Base-by-base conservation (phyloP, 2,329 filamentous ascomycete genomes). In the Penicillium fuscoglaucum region DNA sequence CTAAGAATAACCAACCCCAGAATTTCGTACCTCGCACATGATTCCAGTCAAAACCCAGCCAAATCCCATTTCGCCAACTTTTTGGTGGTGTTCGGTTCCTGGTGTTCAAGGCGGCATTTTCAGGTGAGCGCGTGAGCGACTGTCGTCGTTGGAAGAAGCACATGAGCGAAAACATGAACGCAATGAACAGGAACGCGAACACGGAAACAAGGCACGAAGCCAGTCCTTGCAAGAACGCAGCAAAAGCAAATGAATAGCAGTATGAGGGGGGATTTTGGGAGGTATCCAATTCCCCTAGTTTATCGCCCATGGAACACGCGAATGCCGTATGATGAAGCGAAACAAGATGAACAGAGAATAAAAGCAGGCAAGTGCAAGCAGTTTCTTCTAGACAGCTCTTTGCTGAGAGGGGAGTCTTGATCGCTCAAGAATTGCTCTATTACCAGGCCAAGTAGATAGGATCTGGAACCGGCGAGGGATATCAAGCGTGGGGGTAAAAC, bases 141-240 rank as follows among this genome's bases (percentile, higher is more conserved):
- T 24, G 6, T 40, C 24, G n/a, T 41, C n/a, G 35, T 28, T 41
- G 28, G 15, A n/a, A 39, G 45, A 40, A 12, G 45, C 31, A 26
- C 29, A 50, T 46, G 48, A 44, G 28, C 28, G 37, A 35, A 43
- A 58, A 50, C 17, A 53, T 41, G 51, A 54, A 55, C 47, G 31
- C n/a, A 57, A 55, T 39, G 26, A 55, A 55, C 58, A 31, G 44
- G 52, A 52, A 21, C 24, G 37, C 45, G 28, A 28, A 53, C 43
- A 41, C 19, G 82, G 84, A 33, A 19, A 49, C 51, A 59, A 61
- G 60, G 19, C 52, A 64, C 46, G 55, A 60, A 61, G 55, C 54
- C 61, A 60, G 57, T 55, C 56, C 47, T 48, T 64, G 57, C 57
- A 63, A 48, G 29, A 62, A 64, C 47, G 60, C 44, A 50, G 62